A percentile compares a stretch with the other conserved stretches of the same genome.
Evolutionary conservation across 768 basidiomycete genomes (phyloP).

Genomic region (Leccinum ochraceum): DNA sequence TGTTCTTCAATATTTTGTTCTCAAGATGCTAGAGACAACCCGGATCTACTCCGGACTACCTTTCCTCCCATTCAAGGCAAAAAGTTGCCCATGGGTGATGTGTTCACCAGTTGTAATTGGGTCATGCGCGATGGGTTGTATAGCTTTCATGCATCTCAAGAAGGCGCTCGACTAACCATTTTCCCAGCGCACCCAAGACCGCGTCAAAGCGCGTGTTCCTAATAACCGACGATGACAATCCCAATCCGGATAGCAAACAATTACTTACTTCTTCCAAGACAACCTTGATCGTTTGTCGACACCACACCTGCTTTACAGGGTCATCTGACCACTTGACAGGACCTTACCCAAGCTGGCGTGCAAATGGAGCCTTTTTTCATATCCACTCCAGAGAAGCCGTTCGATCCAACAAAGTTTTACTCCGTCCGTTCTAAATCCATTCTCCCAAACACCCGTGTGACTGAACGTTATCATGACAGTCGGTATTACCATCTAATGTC

Average conservation of each 20-base stretch:
- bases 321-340: constrained; percentile 45
- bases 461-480: constrained; percentile 39
- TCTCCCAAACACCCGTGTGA: neutral
- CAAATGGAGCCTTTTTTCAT: constrained; percentile 91
- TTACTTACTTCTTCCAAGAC: constrained; percentile 69
- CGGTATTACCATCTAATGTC: constrained; percentile 55
- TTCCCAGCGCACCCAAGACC: constrained; percentile 72
- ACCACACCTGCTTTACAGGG: neutral
- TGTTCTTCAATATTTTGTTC: constrained; percentile 5
- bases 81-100: constrained; percentile 80
- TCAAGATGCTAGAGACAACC: constrained; percentile 67
- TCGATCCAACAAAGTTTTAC: constrained; percentile 77
- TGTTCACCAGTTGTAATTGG: constrained; percentile 90
- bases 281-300: constrained; percentile 57
- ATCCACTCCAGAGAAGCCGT: constrained; percentile 61
- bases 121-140: constrained; percentile 81
- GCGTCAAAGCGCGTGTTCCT: constrained; percentile 93
- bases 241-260: constrained; percentile 54
- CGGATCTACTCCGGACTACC: constrained; percentile 49
- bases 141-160: constrained; percentile 17
- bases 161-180: neutral
- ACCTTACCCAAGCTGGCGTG: constrained; percentile 77
- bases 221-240: constrained; percentile 72
- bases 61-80: constrained; percentile 64
- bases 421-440: constrained; percentile 48